Evolutionary conservation across 805 yeast species (phyloP), one percentile per base, ranked within the genome.

Genomic region (Wickerhamiella brachini): DNA sequence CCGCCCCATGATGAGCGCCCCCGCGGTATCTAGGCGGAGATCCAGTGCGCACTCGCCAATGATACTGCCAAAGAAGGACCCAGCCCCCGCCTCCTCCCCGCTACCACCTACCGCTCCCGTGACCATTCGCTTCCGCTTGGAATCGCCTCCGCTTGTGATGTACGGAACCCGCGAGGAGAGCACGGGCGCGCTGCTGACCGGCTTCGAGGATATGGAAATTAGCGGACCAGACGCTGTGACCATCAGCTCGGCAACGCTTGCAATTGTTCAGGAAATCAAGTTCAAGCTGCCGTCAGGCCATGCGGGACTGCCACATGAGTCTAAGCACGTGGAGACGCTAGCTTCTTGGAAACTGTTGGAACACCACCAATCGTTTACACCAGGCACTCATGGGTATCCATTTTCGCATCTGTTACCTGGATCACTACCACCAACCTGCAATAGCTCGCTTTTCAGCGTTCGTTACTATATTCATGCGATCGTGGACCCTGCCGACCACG

Each of bases 351-450:
- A 87, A 58, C 83, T 93, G 10, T 72, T 93, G 51, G 69, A 77
- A 4, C 71, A 73, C 29, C 70, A 78, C 0, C 60, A 58, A 50
- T 72, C 79, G 1, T 71, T 75, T n/a, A 77, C 87, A 55, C 71
- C 80, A 7, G 66, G 70, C 5, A 71, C 74, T 17, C 95, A 93
- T 60, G 87, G 85, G 1, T 93, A 85, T 64, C 99, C 98, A 1
- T 90, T 93, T 63, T 83, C 95, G 20, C 88, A 87, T 64, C 69
- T 93, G 42, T 64, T 93, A 8, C 95, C 96, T 0, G 98, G 99
- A 0, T 72, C 83, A 22, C 65, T 88, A 29, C 96, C 97, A 0
- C 86, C 95, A 1, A 77, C 95, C 1, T 65, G 80, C 34, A 60
- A 68, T 8, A 63, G 64, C 44, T 71, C 80, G n/a, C 63, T 85